Evolutionary conservation across 805 yeast genomes (phyloP).

Genomic region (Hanseniaspora occidentalis): DNA sequence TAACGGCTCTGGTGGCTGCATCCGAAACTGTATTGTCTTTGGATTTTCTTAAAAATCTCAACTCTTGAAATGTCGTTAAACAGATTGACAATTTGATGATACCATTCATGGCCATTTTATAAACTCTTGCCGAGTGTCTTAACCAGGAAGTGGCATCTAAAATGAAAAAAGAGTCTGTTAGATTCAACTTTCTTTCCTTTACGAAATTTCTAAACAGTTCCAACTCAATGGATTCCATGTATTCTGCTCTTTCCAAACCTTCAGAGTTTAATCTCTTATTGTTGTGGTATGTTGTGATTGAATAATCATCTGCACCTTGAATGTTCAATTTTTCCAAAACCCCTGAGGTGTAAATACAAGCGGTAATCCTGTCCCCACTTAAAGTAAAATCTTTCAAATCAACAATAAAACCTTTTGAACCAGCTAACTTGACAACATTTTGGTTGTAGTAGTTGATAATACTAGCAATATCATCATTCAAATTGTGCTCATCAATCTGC

Average conservation of each 20-base stretch:
- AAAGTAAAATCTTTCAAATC: constrained; percentile 21
- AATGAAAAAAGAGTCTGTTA: constrained; percentile 33
- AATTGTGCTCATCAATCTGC: constrained; percentile 1
- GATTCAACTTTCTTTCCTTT: not conserved
- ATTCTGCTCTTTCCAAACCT: constrained; percentile 3
- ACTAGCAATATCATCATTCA: constrained; percentile 5
- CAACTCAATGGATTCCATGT: constrained; percentile 5
- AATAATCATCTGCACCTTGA: constrained; percentile 11
- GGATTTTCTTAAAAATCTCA: constrained; percentile 57
- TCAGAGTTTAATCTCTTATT: constrained; percentile 5
- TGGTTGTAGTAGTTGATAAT: constrained; percentile 16
- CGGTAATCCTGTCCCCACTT: constrained; percentile 23
- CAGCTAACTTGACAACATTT: constrained; percentile 21
- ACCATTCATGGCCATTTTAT: constrained; percentile 49
- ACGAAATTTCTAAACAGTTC: constrained; percentile 5
- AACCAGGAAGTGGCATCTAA: constrained; percentile 74
- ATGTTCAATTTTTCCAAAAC: constrained; percentile 11
- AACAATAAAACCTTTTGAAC: constrained; percentile 19
- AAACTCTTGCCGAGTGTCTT: constrained; percentile 66
- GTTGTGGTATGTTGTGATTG: not conserved
- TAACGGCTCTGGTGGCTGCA: constrained; percentile 71
- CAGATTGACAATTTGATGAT: constrained; percentile 55
- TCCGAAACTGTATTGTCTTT: constrained; percentile 64
- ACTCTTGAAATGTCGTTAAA: constrained; percentile 64
- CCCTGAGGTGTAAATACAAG: constrained; percentile 22